Evolutionary conservation across 768 basidiomycete genomes (phyloP), one percentile per base, ranked within the genome.

Genomic region (Termitomyces sp.): DNA sequence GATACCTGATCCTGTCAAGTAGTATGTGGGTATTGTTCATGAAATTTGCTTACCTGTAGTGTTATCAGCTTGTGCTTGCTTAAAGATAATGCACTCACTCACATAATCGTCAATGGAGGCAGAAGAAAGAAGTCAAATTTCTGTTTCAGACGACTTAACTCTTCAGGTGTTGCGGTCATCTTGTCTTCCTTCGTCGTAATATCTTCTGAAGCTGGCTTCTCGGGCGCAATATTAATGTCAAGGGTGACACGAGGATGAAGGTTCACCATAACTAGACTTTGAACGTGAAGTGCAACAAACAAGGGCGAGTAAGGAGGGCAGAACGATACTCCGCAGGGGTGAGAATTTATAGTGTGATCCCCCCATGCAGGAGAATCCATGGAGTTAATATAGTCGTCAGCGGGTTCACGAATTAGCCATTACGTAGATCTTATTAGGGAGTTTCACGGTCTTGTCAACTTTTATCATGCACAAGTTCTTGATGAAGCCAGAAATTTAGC

Each of bases 61-160:
- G 2, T 37, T 24, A 17, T 37, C 17, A 10, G 11, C 24, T 37
- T 49, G 24, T 38, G 14, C 22, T 26, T 22, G 11, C 37, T 22
- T 6, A 2, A 12, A 38, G 26, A 26, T 3, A 49, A 49, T 11
- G 30, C 34, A 28, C 28, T 28, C 26, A 28, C 64, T 57, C 54
- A 76, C 77, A 78, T 77, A 60, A 77, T 68, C 7, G 75, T 70
- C 47, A 77, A 60, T 3, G 76, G 76, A 37, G 76, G 74, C 8
- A 78, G 59, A 44, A 78, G 64, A 50, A 66, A 71, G 35, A 71
- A 61, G 58, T 79, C 78, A 50, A 71, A 77, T 45, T 74, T 77
- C 51, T 72, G 66, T 28, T 69, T 68, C 30, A 77, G 67, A n/a
- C 61, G 64, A 7, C 47, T 44, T 54, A 57, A 54, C 34, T 61